phyloP scores from a whole-genome alignment of 345 rosid species.

The Ailanthus altissimus region DNA sequence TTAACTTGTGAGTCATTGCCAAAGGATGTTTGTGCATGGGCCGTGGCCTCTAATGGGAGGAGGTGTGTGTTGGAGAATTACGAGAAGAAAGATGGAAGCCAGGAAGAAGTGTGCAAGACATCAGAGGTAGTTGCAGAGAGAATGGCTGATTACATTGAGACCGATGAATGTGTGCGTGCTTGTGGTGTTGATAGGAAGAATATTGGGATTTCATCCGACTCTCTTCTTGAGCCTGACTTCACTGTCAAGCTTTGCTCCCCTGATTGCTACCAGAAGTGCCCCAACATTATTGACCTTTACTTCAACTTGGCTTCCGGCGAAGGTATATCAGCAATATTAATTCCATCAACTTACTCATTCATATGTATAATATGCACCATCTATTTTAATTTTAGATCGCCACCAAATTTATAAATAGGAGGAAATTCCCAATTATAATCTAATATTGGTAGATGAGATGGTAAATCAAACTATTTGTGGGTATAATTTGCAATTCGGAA shows the following conservation, averaged over 20 bases:
- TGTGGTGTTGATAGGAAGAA: conserved; percentile 85
- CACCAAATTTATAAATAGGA: too few relatives aligned
- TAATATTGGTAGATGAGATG: too few relatives aligned
- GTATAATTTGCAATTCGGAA: too few relatives aligned
- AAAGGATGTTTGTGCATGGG: conserved; percentile 63
- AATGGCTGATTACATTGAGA: conserved; percentile 75
- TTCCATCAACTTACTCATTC: too few relatives aligned
- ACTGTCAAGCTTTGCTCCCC: conserved; percentile 82
- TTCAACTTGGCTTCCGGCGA: conserved; percentile 95
- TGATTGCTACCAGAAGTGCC: conserved; percentile 66
- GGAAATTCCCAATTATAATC: too few relatives aligned
- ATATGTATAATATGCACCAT: too few relatives aligned
- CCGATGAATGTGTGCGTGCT: conserved; percentile 63
- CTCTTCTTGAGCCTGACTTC: conserved; percentile 76
- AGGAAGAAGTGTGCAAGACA: conserved; percentile 76
- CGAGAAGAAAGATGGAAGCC: conserved; percentile 29
- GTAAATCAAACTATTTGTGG: too few relatives aligned
- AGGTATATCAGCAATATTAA: conserved; percentile 45
- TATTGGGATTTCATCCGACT: conserved; percentile 90
- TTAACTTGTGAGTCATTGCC: conserved; percentile 73
- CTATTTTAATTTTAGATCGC: too few relatives aligned
- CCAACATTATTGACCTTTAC: conserved; percentile 93
- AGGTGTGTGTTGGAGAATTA: conserved; percentile 80
- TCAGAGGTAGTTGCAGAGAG: conserved; percentile 79
- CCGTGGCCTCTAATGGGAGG: conserved; percentile 72